These are phyloP conservation scores for Candida mesenterica DNA, from an alignment of 1,139 yeast species.

Conservation along the genomic window DNA sequence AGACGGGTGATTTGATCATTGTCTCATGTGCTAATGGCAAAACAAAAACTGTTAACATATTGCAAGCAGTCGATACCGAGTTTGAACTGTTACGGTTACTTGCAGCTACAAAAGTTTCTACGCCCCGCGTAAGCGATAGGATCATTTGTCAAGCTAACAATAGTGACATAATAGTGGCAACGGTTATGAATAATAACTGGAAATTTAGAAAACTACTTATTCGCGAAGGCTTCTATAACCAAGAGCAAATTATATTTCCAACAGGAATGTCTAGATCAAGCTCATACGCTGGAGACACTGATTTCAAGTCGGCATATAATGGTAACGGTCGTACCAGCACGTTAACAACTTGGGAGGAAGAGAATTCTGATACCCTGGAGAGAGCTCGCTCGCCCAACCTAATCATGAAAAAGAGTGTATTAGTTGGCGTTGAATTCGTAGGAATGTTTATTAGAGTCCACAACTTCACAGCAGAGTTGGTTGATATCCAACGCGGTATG, in stretches of 20 bases:
- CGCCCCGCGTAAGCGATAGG: slow-evolving; percentile 77
- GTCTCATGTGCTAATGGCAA: slow-evolving; percentile 51
- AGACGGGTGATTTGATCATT: slow-evolving; percentile 47
- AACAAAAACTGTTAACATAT: slow-evolving; percentile 24
- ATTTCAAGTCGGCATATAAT: slow-evolving; percentile 17
- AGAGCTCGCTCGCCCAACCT: slow-evolving; percentile 4
- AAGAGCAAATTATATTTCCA: slow-evolving; percentile 33
- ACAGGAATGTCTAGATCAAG: slow-evolving; percentile 22
- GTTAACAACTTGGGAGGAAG: slow-evolving; percentile 1
- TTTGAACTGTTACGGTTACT: slow-evolving; percentile 28
- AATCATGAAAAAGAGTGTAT: slow-evolving; percentile 23
- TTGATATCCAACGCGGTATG: slow-evolving; percentile 81
- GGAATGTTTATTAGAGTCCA: slow-evolving; percentile 67
- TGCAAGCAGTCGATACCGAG: slow-evolving; percentile 22
- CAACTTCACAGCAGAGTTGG: slow-evolving; percentile 55
- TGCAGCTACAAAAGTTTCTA: slow-evolving; percentile 54
- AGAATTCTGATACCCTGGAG: not conserved
- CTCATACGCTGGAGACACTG: slow-evolving; percentile 16
- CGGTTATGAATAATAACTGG: slow-evolving; percentile 68
- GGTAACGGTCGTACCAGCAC: slow-evolving; percentile 1
- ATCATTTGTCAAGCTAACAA: slow-evolving; percentile 55
- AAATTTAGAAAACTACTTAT: slow-evolving; percentile 50
- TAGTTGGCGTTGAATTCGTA: slow-evolving; percentile 59
- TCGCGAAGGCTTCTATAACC: slow-evolving; percentile 48
- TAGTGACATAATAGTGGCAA: slow-evolving; percentile 58